A percentile compares a stretch with the other conserved stretches of the same genome.
phyloP scores from a whole-genome alignment of 345 rosid species.

The Zanthoxylum bungeanum region DNA sequence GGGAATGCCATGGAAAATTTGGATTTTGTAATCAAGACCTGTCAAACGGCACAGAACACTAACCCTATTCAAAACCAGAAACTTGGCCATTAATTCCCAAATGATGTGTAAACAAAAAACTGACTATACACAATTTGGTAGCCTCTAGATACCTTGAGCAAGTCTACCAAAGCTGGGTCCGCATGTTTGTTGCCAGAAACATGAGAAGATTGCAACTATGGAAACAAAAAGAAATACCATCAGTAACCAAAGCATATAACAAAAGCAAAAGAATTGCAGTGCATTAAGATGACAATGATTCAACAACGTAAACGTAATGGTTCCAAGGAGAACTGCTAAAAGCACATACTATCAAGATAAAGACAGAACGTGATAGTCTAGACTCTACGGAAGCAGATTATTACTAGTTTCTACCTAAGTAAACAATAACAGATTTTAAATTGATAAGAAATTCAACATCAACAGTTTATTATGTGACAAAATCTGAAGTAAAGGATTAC shows the following conservation, averaged over 20 bases:
- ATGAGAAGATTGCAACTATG: constrained; percentile 71
- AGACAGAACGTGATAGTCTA: background rate
- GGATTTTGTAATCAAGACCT: constrained; percentile 61
- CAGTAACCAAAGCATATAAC: constrained; percentile 4
- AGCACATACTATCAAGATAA: background rate
- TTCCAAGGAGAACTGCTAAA: background rate
- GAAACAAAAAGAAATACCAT: constrained; percentile 13
- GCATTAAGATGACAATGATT: background rate
- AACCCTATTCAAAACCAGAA: constrained; percentile 7
- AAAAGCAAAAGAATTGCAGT: background rate
- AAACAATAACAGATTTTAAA: background rate
- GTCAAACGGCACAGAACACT: constrained; percentile 23
- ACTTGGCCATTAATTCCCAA: background rate
- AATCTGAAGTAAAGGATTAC: constrained; percentile 31
- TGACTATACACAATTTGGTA: background rate
- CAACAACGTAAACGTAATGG: background rate
- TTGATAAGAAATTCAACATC: background rate
- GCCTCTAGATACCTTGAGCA: constrained; percentile 55
- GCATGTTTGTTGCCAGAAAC: constrained; percentile 49
- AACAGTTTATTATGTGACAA: background rate
- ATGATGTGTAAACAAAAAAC: background rate
- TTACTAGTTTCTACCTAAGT: background rate
- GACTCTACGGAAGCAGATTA: background rate
- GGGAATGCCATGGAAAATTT: constrained; percentile 96
- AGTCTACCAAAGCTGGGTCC: constrained; percentile 55